Evolutionary conservation across 176 grass and related monocot species (phyloP).

Genomic region (Triticum dicoccoides): DNA sequence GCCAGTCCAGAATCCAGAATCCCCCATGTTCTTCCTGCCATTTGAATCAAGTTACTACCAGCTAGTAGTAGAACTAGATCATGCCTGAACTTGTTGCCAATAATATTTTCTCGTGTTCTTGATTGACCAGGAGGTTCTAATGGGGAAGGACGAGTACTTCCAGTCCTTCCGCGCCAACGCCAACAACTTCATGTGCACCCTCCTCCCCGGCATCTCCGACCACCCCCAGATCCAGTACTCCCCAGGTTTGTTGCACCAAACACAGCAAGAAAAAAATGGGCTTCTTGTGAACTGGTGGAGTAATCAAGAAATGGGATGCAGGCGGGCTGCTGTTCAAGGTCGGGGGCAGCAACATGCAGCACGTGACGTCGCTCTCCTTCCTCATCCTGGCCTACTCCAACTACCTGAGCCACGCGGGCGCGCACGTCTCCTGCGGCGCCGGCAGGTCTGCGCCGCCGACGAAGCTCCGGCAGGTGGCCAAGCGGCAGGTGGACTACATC

Average conservation of each 20-base stretch:
- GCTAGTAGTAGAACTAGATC: background rate
- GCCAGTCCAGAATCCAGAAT: background rate
- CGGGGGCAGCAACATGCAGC: conserved; percentile 80
- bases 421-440: conserved; percentile 50
- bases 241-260: conserved; percentile 8
- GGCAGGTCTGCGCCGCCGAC: conserved; percentile 33
- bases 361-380: conserved; percentile 79
- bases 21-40: background rate
- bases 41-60: too few relatives aligned
- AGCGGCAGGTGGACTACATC: conserved; percentile 80
- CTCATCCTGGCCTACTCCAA: conserved; percentile 75
- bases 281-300: background rate
- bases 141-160: conserved; percentile 66
- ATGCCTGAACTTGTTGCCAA: background rate
- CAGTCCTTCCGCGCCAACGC: conserved; percentile 47
- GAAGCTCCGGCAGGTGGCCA: conserved; percentile 61
- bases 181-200: conserved; percentile 51
- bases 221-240: conserved; percentile 56
- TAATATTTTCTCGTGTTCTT: background rate
- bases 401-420: conserved; percentile 72
- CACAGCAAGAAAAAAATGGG: too few relatives aligned
- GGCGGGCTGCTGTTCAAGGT: conserved; percentile 68
- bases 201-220: conserved; percentile 49
- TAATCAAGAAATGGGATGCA: background rate
- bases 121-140: conserved; percentile 68